Conservation (phyloP, 768 basidiomycete genomes). For the Nidularia pulvinata region DNA sequence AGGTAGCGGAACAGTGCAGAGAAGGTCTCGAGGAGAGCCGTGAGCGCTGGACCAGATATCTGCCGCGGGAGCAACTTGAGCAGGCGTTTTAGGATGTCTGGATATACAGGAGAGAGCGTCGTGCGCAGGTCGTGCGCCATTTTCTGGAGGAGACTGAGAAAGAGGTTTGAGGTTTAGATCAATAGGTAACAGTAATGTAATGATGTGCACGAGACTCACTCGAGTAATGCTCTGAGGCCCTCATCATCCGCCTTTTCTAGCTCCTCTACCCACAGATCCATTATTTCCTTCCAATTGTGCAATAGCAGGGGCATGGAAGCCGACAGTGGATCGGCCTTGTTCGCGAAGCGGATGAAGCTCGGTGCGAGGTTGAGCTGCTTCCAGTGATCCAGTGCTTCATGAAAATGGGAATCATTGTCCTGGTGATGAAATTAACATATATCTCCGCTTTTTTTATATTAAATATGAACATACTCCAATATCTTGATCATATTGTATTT, state of each 20-base stretch:
- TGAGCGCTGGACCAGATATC: constrained; percentile 60
- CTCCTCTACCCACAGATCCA: constrained; percentile 62
- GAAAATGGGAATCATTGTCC: constrained; percentile 83
- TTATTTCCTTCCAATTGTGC: constrained; percentile 75
- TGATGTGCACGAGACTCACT: constrained; percentile 48
- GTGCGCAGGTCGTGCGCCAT: constrained; percentile 80
- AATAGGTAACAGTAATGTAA: background rate
- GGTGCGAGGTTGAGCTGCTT: constrained; percentile 79
- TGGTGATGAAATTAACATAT: constrained; percentile 17
- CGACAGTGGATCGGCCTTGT: constrained; percentile 57
- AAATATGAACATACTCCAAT: constrained; percentile 48
- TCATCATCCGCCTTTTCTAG: constrained; percentile 68
- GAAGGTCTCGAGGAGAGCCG: constrained; percentile 66
- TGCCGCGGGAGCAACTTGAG: constrained; percentile 56
- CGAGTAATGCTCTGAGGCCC: constrained; percentile 69
- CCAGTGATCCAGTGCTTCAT: constrained; percentile 73
- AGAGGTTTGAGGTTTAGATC: background rate
- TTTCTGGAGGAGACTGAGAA: constrained; percentile 70
- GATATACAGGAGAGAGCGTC: constrained; percentile 66
- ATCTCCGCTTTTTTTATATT: too few species aligned
- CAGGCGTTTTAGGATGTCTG: constrained; percentile 51
- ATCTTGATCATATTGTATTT: constrained; percentile 57
- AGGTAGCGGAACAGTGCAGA: constrained; percentile 72
- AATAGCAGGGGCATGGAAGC: constrained; percentile 80
- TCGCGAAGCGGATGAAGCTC: constrained; percentile 70